These are phyloP conservation scores for Oryza longistaminata DNA, from an alignment of 176 grass and related monocot genomes.

Conservation along the genomic window DNA sequence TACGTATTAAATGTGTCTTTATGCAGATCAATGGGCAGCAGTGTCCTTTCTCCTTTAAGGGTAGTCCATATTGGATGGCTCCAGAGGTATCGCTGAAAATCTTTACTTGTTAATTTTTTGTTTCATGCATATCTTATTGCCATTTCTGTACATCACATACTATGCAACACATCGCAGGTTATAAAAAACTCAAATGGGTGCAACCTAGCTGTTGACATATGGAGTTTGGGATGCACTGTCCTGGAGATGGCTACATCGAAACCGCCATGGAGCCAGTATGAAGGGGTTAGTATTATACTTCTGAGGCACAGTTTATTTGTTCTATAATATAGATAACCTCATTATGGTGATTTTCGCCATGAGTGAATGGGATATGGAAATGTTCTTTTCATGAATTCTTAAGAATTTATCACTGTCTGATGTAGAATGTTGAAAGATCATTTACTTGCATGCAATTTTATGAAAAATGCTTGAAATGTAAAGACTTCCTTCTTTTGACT, in stretches of 20 bases:
- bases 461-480: not conserved
- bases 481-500: conserved; percentile 11
- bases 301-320: conserved; percentile 30
- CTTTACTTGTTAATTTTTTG: conserved; percentile 5
- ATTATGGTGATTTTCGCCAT: not conserved
- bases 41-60: conserved; percentile 96
- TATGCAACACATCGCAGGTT: conserved; percentile 57
- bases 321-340: conserved; percentile 1
- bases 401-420: conserved; percentile 7
- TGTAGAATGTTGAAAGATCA: conserved; percentile 16
- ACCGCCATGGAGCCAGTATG: conserved; percentile 98
- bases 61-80: conserved; percentile 99
- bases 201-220: conserved; percentile 97
- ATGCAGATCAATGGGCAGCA: conserved; percentile 86
- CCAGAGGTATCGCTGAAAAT: conserved; percentile 75
- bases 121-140: conserved; percentile 24
- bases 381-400: not conserved
- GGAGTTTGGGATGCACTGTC: conserved; percentile 98
- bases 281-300: conserved; percentile 73
- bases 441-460: conserved; percentile 24
- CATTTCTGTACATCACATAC: conserved; percentile 21
- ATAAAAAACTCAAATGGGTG: conserved; percentile 98
- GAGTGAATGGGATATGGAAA: not conserved
- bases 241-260: conserved; percentile 99
- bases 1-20: not conserved